Base-by-base conservation (phyloP, 257 asterid genomes). In the Fraxinus excelsior region DNA sequence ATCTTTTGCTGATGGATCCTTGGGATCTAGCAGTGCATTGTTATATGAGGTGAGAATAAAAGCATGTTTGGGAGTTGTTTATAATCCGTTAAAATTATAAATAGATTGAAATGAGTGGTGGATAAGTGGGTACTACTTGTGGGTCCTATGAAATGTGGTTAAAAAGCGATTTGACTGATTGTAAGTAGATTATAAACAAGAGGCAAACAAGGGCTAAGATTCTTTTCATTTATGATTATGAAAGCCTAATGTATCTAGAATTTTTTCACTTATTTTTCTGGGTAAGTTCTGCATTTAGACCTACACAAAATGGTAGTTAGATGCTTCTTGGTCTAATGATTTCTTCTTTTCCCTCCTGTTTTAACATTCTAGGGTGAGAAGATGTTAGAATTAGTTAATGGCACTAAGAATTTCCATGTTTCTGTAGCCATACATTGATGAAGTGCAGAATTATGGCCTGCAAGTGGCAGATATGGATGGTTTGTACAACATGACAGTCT, bases 11-110 rank as follows among this genome's bases (percentile, higher is more conserved):
- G 99, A 95, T 90, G 99, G 99, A 79, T 95, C 99, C 68, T 80
- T 95, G 94, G 99, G 98, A 82, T 95, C 98, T 75, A 86, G 73
- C 34, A 95, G 99, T 85, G 99, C 99, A 74, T 85, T 93, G 72
- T 83, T 95, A 74, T 34, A 84, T 80, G 97, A 91, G 90, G 99
- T 95, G 76, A 82, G 79, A 80, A 70, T 26, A 46, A 56, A 56
- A 18, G 51, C 51, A 42, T 42, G 18, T 42, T 12, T 42, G 51
- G 51, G 18, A 42, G 51, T 42, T 2, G 51, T 12, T 42, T 42
- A 12, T 42, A 42, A 42, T 42, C 51, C 18, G 0, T 42, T 42
- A 3, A 42, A 42, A 11, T 42, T 42, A 11, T 42, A 42, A 42
- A 42, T 42, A 38, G 13, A 38, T 38, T 10, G 3, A 40, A 40